Evolutionary conservation across 2,329 filamentous ascomycete species (phyloP).

Genomic region (Mycosphaerella sp.): DNA sequence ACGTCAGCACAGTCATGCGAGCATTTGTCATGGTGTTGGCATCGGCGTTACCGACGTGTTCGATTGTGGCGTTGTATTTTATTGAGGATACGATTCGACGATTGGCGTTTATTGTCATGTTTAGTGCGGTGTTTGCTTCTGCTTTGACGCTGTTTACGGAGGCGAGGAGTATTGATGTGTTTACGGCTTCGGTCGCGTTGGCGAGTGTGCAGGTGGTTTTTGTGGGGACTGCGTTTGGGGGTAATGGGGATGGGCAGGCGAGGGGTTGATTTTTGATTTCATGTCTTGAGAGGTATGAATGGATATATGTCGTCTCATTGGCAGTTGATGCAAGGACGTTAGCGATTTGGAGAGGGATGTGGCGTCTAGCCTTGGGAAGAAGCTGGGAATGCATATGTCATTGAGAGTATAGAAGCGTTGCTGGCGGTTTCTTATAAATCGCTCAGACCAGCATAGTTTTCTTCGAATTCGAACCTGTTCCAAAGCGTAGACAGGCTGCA

Average conservation of each 20-base stretch:
- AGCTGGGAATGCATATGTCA: no score
- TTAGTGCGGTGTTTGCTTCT: conserved; percentile 21
- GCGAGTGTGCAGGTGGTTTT: conserved; percentile 28
- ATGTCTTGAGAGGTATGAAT: no score
- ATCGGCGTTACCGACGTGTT: conserved; percentile 22
- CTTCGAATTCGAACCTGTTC: no score
- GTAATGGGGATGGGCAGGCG: neutral
- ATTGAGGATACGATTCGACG: conserved; percentile 18
- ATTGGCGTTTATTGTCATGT: conserved; percentile 22
- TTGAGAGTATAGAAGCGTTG: no score
- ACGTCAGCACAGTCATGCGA: conserved; percentile 15
- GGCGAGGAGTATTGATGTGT: conserved; percentile 25
- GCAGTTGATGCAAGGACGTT: no score
- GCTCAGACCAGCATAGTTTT: no score
- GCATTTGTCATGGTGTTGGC: conserved; percentile 19
- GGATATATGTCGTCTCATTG: no score
- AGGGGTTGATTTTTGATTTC: no score
- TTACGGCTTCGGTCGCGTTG: conserved; percentile 23
- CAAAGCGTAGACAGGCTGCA: no score
- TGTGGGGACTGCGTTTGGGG: conserved; percentile 23
- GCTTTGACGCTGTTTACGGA: conserved; percentile 22
- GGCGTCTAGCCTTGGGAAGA: no score
- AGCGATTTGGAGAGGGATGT: no score
- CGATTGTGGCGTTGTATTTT: conserved; percentile 25
- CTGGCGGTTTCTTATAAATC: no score